phyloP scores from a whole-genome alignment of 1,284 basidiomycete genomes.

The Agroathelia rolfsii region DNA sequence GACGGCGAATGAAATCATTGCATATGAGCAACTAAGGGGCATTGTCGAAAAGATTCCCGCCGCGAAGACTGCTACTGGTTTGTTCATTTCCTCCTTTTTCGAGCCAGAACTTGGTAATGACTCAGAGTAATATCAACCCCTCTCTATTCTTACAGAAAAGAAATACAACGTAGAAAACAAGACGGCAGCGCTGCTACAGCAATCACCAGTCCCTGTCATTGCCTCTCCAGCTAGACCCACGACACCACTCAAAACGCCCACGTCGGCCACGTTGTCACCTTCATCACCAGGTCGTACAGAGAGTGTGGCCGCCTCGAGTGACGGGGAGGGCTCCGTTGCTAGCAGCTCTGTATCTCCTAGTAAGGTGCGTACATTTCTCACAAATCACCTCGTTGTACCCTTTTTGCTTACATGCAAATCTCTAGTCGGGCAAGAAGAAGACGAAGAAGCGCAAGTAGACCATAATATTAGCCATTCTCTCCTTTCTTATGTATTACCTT shows the following conservation, averaged over 20 bases:
- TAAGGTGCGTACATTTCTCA: constrained; percentile 39
- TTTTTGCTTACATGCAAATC: constrained; percentile 12
- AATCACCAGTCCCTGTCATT: constrained; percentile 2
- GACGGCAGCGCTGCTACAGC: constrained; percentile 1
- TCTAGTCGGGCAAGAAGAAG: constrained; percentile 41
- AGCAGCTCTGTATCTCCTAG: constrained; percentile 21
- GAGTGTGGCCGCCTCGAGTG: constrained; percentile 29
- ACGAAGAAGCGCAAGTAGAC: constrained; percentile 63
- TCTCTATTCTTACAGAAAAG: too few relatives aligned
- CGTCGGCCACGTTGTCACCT: too few relatives aligned
- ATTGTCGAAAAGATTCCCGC: constrained; percentile 65
- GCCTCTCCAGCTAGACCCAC: constrained; percentile 1
- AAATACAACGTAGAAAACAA: too few relatives aligned
- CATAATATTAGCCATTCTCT: not conserved
- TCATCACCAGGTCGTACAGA: too few relatives aligned
- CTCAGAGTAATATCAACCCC: too few relatives aligned
- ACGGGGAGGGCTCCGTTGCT: constrained; percentile 26
- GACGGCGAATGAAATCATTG: constrained; percentile 82
- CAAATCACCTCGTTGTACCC: not conserved
- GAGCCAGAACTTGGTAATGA: too few relatives aligned
- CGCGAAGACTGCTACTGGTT: constrained; percentile 64
- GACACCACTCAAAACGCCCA: too few relatives aligned
- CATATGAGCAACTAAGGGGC: constrained; percentile 82
- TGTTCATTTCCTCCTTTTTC: constrained; percentile 17
- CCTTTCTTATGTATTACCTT: constrained; percentile 9